A percentile compares a stretch with the other conserved stretches of the same genome.
Conservation (phyloP, 306 rosid genomes). For the Hippophae gyantsensis region DNA sequence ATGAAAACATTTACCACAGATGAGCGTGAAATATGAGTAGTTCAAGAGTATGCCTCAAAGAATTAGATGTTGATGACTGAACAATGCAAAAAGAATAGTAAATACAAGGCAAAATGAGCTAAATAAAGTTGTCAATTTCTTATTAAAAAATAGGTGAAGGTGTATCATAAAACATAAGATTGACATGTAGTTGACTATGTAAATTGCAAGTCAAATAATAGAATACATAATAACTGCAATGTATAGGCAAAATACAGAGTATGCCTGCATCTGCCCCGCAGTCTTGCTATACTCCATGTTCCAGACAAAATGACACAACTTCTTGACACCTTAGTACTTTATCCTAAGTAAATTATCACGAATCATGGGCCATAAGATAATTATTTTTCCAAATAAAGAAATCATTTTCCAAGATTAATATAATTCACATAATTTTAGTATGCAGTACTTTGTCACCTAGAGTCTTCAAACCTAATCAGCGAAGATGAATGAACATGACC, state of each 20-base stretch:
- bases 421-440: too few species aligned
- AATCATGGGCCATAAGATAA: conserved; percentile 18
- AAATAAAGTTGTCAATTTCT: background rate
- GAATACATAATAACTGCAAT: background rate
- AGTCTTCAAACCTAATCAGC: background rate
- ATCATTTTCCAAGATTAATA: background rate
- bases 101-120: conserved; percentile 1
- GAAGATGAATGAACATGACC: background rate
- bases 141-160: too few species aligned
- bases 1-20: conserved; percentile 21
- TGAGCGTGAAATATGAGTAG: conserved; percentile 48
- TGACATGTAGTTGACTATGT: background rate
- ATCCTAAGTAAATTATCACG: conserved; percentile 37
- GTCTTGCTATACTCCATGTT: conserved; percentile 36
- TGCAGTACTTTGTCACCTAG: too few species aligned
- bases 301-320: conserved; percentile 40
- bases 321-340: conserved; percentile 41
- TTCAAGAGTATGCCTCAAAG: conserved; percentile 40
- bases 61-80: conserved; percentile 47
- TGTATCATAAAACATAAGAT: too few species aligned
- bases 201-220: background rate
- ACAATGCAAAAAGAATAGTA: conserved; percentile 16
- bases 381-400: background rate
- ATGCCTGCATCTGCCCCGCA: conserved; percentile 54
- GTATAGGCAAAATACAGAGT: conserved; percentile 6